These are phyloP conservation scores for Candida krabiensis DNA, from an alignment of 805 yeast species.

Conservation along the genomic window DNA sequence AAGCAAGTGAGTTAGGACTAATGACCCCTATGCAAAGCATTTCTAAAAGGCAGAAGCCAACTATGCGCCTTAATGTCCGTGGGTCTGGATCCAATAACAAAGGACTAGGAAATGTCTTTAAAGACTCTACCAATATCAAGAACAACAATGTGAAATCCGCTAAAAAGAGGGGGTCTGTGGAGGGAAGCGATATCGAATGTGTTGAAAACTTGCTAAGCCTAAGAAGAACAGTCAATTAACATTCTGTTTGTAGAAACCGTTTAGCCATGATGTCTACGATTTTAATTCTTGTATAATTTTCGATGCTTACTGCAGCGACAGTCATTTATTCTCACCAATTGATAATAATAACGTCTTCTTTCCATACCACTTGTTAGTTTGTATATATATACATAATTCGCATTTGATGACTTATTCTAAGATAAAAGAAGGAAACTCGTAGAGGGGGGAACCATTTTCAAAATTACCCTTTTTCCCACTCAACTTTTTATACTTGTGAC, in stretches of 20 bases:
- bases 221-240: conserved; percentile 19
- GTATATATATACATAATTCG: too few species aligned
- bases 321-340: too few species aligned
- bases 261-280: too few species aligned
- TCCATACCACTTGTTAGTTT: too few species aligned
- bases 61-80: conserved; percentile 24
- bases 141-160: conserved; percentile 4
- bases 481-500: too few species aligned
- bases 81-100: conserved; percentile 6
- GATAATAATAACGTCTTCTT: too few species aligned
- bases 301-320: too few species aligned
- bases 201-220: conserved; percentile 42
- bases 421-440: too few species aligned
- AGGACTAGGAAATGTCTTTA: conserved; percentile 19
- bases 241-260: too few species aligned
- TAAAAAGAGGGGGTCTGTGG: conserved; percentile 2
- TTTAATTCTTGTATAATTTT: background rate
- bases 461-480: too few species aligned
- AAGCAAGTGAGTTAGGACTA: conserved; percentile 32
- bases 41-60: conserved; percentile 32
- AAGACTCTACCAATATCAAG: conserved; percentile 25
- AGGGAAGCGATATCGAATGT: conserved; percentile 30
- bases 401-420: too few species aligned
- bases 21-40: conserved; percentile 28
- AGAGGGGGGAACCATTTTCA: too few species aligned